Percentiles rank a stretch among this genome's conserved stretches.
Conservation (phyloP, 345 rosid genomes). For the Sisymbrium altissimum region DNA sequence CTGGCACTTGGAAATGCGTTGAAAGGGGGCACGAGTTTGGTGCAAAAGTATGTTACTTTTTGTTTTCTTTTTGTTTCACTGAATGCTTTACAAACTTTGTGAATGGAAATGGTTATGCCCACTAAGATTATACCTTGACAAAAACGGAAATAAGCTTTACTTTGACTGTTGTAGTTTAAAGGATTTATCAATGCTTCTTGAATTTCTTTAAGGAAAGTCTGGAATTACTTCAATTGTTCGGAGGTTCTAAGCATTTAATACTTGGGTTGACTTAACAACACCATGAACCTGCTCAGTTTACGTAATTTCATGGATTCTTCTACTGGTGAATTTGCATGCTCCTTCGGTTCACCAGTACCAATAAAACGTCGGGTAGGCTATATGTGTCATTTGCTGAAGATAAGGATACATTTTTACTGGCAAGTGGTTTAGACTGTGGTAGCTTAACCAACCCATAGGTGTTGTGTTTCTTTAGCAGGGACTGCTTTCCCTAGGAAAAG, state of each 20-base stretch:
- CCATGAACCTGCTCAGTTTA: background rate
- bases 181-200: background rate
- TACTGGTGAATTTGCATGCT: background rate
- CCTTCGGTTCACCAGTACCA: background rate
- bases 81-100: background rate
- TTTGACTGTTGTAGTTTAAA: background rate
- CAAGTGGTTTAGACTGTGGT: background rate
- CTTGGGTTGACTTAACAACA: background rate
- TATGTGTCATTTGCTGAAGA: background rate
- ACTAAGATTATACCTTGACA: background rate
- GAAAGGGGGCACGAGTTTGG: conserved; percentile 69
- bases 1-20: conserved; percentile 81
- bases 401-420: background rate
- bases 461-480: background rate
- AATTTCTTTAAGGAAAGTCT: background rate
- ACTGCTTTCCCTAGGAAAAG: background rate
- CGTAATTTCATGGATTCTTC: background rate
- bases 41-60: conserved; percentile 65
- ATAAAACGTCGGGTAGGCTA: background rate
- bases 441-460: background rate
- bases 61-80: background rate
- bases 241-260: background rate
- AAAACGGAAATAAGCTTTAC: conserved; percentile 1
- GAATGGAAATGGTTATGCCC: background rate
- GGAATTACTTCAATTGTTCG: background rate